phyloP scores from a whole-genome alignment of 345 rosid genomes.

The Dipteronia sinensis region DNA sequence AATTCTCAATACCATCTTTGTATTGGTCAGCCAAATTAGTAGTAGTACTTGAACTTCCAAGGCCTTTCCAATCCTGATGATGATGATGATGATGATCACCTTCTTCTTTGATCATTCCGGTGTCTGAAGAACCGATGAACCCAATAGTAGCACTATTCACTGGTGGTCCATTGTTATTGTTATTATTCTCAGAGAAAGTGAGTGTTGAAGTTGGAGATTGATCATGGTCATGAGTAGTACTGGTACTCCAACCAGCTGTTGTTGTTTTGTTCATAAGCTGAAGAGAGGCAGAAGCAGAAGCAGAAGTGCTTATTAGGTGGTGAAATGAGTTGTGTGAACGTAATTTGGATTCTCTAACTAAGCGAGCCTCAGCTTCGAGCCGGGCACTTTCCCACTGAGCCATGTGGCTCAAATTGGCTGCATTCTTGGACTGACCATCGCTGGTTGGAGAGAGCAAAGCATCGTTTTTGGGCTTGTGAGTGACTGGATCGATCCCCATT shows the following conservation, averaged over 20 bases:
- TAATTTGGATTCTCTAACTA: conserved; percentile 80
- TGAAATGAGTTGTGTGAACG: conserved; percentile 48
- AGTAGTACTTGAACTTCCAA: conserved; percentile 26
- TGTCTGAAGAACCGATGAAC: conserved; percentile 42
- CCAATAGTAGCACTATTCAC: conserved; percentile 21
- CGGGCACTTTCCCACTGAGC: conserved; percentile 98
- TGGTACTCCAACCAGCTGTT: conserved; percentile 33
- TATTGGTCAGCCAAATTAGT: conserved; percentile 25
- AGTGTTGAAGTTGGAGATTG: conserved; percentile 84
- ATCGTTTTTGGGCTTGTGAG: conserved; percentile 73
- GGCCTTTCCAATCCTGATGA: conserved; percentile 55
- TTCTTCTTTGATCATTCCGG: conserved; percentile 52
- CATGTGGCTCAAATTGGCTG: conserved; percentile 80
- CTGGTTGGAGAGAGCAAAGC: conserved; percentile 38
- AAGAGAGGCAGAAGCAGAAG: conserved; percentile 28
- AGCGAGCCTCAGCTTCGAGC: conserved; percentile 85
- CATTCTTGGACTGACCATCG: conserved; percentile 60
- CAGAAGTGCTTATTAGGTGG: conserved; percentile 16
- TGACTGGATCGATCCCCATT: conserved; percentile 85
- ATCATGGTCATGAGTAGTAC: conserved; percentile 50
- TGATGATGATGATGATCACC: conserved; percentile 35
- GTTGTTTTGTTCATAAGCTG: conserved; percentile 21
- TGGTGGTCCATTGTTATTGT: conserved; percentile 17
- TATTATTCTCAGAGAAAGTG: conserved; percentile 62
- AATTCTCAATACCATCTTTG: conserved; percentile 41